Evolutionary conservation across 345 rosid species (phyloP), one percentile per base, ranked within the genome.

Genomic region (Jatropha curcas): DNA sequence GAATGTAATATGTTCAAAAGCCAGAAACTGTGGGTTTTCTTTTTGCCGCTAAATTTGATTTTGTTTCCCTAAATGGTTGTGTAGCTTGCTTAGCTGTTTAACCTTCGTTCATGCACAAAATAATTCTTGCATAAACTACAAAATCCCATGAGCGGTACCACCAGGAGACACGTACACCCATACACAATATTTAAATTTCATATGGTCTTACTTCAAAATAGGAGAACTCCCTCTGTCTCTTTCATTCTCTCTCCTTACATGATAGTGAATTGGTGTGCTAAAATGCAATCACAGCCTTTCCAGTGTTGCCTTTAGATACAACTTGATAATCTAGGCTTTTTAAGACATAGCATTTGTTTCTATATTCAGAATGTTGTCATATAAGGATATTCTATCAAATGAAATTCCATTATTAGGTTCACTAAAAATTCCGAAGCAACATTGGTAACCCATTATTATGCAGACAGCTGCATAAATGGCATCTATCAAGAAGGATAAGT

Each of bases 301-400:
- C 48, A 62, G 37, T 62, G 66, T 62, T 34, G 28, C 67, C 65
- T 25, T 37, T 37, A 20, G 67, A n/a, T 62, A 45, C 37, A 2
- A 16, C 19, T 37, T 37, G 67, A 37, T 39, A 19, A 12, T 7
- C 37, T 41, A 7, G 8, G 28, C 31, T 62, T 62, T 30, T 39
- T 62, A n/a, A 62, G 16, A 14, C 46, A 35, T 35, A 62, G 27
- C 10, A 35, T 37, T 35, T 61, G 45, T n/a, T 34, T 19, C 20
- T 35, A n/a, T 11, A 19, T 13, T 14, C 14, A 61, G 65, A 24
- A 37, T 45, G 13, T 10, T 35, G 28, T 25, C 67, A 35, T 62
- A 22, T 31, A 60, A 65, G 45, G 7, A 2, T 9, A 12, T 35
- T 35, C 39, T 35, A 3, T 35, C 39, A 35, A 35, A 35, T 4